Base-by-base conservation (phyloP, 352 stramenopile species). In the Pythium brachiatum region DNA sequence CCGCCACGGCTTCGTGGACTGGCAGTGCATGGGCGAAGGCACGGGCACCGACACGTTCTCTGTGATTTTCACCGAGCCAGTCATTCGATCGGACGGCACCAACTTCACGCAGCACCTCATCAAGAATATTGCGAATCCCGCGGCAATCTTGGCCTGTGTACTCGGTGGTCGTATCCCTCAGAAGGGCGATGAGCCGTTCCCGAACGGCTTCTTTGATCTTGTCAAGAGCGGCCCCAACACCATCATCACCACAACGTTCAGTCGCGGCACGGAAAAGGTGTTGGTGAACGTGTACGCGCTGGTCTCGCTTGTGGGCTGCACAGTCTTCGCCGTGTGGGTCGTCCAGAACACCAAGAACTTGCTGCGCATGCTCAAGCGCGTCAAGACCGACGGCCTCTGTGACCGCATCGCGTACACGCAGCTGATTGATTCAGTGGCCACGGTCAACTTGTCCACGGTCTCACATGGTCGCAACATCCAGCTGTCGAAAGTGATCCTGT, bases 221-320 rank as follows among this genome's bases (percentile, higher is more conserved):
- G 25, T 65, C 36, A 51, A 52, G 36, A 53, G 31, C 26, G 58
- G 58, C 20, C 39, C 57, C 31, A 64, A 64, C 34, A 64, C 57
- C 25, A 53, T 64, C n/a, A 53, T 64, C 57, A 64, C 57, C 31
- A 64, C 57, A 6, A 55, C 57, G 2, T 66, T 66, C 41, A 59
- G 59, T 29, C 29, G 34, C 3, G 59, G 59, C 25, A 57, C 59
- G 36, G 59, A 66, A 23, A 52, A 57, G 38, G 44, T 66, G 50
- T 50, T 66, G 25, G 38, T 66, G 18, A 66, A 66, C 50, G 44
- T 60, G 18, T 66, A 66, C 43, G 59, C 59, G 21, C 29, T 66
- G 0, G 50, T 66, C 3, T 57, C 48, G 2, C 51, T 66, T 16
- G 48, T 66, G 1, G 59, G 59, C 25, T 60, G 38, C 20, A n/a